Base-by-base conservation (phyloP, 305 asterid species). In the Coffea humblotiana region DNA sequence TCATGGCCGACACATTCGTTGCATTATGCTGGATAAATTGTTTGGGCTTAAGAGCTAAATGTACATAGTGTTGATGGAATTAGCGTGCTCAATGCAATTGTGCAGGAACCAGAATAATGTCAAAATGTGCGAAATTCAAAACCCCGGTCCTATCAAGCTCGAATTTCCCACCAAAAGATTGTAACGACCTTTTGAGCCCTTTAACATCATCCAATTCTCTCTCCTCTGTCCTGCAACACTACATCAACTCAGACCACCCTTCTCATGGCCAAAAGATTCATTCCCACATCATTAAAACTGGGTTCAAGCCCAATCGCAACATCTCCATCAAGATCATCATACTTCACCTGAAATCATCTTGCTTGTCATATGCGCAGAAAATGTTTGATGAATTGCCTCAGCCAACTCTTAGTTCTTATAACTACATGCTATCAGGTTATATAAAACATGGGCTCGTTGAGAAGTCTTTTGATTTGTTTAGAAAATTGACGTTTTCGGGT, bases 391-490 rank as follows among this genome's bases (percentile, higher is more conserved):
- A 89, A 86, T 85, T 92, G 97, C 91, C 94, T 61, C 82, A 64
- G 0, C 91, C 86, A 76, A 94, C 98, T 82, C 83, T 94, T 0
- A 83, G 97, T 23, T 95, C 98, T 61, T 91, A 94, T 82, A 95
- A 94, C 72, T 95, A 92, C 89, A 84, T 95, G 97, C 90, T 94
- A 43, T 86, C 98, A 2, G 99, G 95, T 16, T 94, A 88, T 74
- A 73, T 85, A 14, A 91, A 80, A 70, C 88, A 90, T n/a, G 95
- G 99, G 74, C 49, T 82, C 29, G 82, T 87, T 0, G 85, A 78
- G 1, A 78, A 90, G 64, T 82, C 92, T 2, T 90, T 87, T 77
- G 90, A 86, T 76, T 84, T 95, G 89, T 93, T 88, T 66, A 83
- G 94, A 11, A 84, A 86, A 60, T 84, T 94, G 77, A 87, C 86